Evolutionary conservation across 2,329 filamentous ascomycete genomes (phyloP).

Genomic region (Pleoardoris graminearum): DNA sequence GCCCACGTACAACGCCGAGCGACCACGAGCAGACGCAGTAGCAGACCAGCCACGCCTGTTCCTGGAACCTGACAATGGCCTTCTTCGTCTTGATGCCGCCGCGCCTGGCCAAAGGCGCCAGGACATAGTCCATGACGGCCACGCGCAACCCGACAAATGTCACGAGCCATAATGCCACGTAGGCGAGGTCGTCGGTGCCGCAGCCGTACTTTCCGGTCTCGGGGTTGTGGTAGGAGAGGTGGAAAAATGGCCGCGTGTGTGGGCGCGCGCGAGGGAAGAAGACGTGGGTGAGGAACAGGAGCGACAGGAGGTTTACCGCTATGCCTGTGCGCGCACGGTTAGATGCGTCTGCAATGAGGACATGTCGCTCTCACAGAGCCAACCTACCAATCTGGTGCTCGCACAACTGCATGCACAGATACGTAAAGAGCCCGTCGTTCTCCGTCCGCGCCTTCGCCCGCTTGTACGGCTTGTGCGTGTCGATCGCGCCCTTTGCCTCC

Average conservation of each 20-base stretch:
- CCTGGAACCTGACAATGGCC: constrained; percentile 79
- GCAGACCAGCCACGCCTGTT: constrained; percentile 88
- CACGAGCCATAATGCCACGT: constrained; percentile 77
- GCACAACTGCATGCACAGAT: constrained; percentile 70
- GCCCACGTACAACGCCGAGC: constrained; percentile 70
- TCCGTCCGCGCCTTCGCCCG: constrained; percentile 57
- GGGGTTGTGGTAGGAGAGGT: constrained; percentile 79
- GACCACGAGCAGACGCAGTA: constrained; percentile 85
- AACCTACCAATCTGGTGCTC: constrained; percentile 78
- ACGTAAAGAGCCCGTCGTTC: constrained; percentile 64
- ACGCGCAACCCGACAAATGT: constrained; percentile 87
- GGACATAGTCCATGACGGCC: constrained; percentile 81
- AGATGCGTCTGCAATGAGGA: neutral
- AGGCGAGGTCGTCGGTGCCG: constrained; percentile 77
- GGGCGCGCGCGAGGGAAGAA: constrained; percentile 78
- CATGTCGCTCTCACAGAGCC: neutral
- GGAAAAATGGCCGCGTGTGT: constrained; percentile 85
- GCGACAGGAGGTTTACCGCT: constrained; percentile 80
- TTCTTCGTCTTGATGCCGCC: constrained; percentile 77
- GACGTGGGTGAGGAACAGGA: constrained; percentile 79
- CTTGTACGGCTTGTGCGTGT: constrained; percentile 14
- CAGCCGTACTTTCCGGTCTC: constrained; percentile 70
- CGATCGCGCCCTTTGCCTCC: constrained; percentile 14
- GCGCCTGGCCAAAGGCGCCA: constrained; percentile 74
- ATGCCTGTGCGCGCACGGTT: constrained; percentile 60